Evolutionary conservation across 2,329 filamentous ascomycete genomes (phyloP), one percentile per base, ranked within the genome.

Genomic region (Cordyceps fumosorosea): DNA sequence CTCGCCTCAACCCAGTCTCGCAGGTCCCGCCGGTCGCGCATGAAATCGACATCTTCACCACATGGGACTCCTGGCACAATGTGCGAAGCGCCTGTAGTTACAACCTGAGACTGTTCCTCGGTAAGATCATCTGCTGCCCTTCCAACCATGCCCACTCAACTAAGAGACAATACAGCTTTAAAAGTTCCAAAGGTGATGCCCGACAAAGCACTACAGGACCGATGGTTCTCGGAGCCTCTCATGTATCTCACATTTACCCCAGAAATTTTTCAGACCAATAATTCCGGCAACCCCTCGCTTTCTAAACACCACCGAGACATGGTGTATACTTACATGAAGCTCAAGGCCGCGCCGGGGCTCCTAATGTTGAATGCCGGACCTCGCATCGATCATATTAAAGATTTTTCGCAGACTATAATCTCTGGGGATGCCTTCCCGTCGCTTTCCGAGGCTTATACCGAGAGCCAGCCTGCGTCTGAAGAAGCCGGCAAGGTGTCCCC

Each of bases 61-160:
- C 88, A 2, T 99, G 96, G 96, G 93, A 98, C 75, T 88, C 89
- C 1, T 99, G 95, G 95, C 89, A 99, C 73, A 81, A 88, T 24
- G 89, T 99, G 69, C 84, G 95, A 59, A 88, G 87, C 59, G 80
- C 91, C 62, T 97, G 92, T 82, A 89, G 88, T 76, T 98, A 99
- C 76, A 89, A 88, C 74, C 77, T 83, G 62, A 85, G 91, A 72
- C 81, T 99, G 44, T 89, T 86, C 69, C 85, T 97, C 75, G 90
- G 93, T 96, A 88, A 79, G 91, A 72, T 44, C 53, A 58, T 54
- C 26, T 22, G 34, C 20, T 22, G 24, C 7, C 24, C 5, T 1
- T 45, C 16, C 26, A 45, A 40, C 44, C 18, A 7, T 16, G 34
- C 11, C 11, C 24, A n/a, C 24, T 14, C 8, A 12, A 56, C 40